A percentile compares a stretch with the other conserved stretches of the same genome.
Conservation (phyloP, 2,329 filamentous ascomycete species). For the Alternaria incomplexa region DNA sequence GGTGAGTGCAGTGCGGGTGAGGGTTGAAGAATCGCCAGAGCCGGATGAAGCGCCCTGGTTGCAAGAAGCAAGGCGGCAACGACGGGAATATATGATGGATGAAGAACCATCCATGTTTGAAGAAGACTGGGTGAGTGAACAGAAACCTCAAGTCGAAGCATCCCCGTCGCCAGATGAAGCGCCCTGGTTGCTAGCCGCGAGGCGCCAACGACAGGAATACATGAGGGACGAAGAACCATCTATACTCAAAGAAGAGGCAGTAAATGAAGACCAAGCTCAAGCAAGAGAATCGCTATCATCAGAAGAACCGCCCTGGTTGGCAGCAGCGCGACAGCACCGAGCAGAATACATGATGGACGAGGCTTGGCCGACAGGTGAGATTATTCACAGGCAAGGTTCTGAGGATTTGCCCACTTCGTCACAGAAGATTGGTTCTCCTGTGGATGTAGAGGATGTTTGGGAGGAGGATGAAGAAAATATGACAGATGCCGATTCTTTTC, state of each 20-base stretch:
- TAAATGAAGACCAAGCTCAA: neutral
- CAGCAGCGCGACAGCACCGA: neutral
- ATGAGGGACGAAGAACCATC: slow-evolving; percentile 28
- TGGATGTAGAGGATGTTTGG: slow-evolving; percentile 22
- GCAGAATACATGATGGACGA: neutral
- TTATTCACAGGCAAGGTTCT: slow-evolving; percentile 27
- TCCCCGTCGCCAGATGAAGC: neutral
- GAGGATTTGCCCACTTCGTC: slow-evolving; percentile 41
- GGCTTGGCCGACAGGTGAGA: neutral
- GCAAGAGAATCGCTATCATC: too few relatives aligned
- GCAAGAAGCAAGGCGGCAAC: neutral
- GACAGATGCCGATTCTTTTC: slow-evolving; percentile 38
- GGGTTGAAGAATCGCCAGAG: neutral
- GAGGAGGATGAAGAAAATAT: slow-evolving; percentile 45
- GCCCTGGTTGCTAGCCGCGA: neutral
- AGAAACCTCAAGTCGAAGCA: neutral
- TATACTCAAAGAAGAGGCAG: rapidly evolving
- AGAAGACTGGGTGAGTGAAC: neutral
- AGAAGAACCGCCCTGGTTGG: neutral
- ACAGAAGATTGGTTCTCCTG: slow-evolving; percentile 23
- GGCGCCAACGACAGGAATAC: neutral
- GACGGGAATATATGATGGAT: neutral
- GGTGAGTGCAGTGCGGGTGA: too few relatives aligned
- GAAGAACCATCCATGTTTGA: neutral
- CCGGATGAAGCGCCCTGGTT: neutral